Evolutionary conservation across 129 eudicot species (phyloP), one percentile per base, ranked within the genome.

Genomic region (Kitagawia praeruptora): DNA sequence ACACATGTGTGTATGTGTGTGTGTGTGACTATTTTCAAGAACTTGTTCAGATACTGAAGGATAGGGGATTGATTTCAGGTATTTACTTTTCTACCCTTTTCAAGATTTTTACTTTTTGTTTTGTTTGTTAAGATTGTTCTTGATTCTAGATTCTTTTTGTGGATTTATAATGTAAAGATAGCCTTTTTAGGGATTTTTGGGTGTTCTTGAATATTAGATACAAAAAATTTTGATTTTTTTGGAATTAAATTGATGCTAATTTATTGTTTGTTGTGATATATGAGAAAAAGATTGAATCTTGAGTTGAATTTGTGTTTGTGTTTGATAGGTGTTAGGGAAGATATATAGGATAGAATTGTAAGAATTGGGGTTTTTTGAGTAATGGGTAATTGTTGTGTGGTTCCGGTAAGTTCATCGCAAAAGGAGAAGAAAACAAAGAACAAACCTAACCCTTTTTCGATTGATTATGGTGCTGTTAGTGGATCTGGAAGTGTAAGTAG

Each of bases 321-420:
- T 64, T 45, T 75, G 72, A 37, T 83, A 54, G 54, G 39, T 78
- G n/a, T 61, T 45, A 49, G 47, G 75, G 69, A 3, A 25, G 15
- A 61, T 31, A 11, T 44, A 74, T 74, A 74, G 31, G 23, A 46
- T 51, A 79, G 21, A 44, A 27, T 46, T 49, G 8, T 81, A 67
- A 82, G 80, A 42, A 77, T 39, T 81, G 81, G 79, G 78, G 46
- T 61, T 53, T 47, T 28, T 61, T 73, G 71, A 84, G 79, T 80
- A 69, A 92, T 92, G 97, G 97, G 95, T 78, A 92, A 89, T 77
- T 89, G 97, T 80, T 92, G 92, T 75, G 87, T 76, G 80, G 84
- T 82, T 54, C 85, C 97, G 39, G 78, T 27, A 74, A 78, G 74
- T 80, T 81, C 86, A 41, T 80, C 85, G 58, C 85, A 86, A 80